phyloP scores from a whole-genome alignment of 495 filamentous ascomycete genomes.

The Rhizodiscina lignyota region DNA sequence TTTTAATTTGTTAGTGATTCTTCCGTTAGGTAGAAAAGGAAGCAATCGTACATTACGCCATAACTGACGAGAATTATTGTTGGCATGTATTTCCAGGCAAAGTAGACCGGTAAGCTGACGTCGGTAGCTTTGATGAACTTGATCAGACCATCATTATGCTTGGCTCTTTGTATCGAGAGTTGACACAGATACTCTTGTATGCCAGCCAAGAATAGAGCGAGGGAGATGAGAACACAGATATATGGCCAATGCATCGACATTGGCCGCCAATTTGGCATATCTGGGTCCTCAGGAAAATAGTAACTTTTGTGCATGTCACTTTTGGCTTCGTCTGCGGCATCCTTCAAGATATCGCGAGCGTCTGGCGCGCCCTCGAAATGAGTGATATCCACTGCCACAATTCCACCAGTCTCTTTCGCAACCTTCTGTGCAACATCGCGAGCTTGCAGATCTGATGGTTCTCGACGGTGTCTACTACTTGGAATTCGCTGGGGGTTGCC shows the following conservation, averaged over 20 bases:
- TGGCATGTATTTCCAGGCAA: constrained; percentile 57
- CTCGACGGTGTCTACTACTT: too few species aligned
- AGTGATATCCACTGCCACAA: constrained; percentile 11
- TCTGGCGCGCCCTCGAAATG: constrained; percentile 3
- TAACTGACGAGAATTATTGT: constrained; percentile 51
- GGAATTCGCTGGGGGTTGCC: background rate
- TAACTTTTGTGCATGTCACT: constrained; percentile 2
- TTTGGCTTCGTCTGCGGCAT: constrained; percentile 5
- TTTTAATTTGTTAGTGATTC: too few species aligned
- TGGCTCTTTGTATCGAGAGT: constrained; percentile 22
- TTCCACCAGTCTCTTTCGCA: constrained; percentile 11
- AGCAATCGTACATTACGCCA: constrained; percentile 52
- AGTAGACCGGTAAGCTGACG: constrained; percentile 36
- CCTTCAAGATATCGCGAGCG: constrained; percentile 6
- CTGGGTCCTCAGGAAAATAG: constrained; percentile 30
- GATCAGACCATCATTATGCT: constrained; percentile 20
- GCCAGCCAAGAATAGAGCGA: constrained; percentile 38
- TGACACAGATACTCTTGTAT: constrained; percentile 45
- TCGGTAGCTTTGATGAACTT: constrained; percentile 33
- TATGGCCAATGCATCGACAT: constrained; percentile 54
- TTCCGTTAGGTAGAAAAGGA: too few species aligned
- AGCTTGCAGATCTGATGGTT: constrained; percentile 2
- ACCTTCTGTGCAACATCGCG: constrained; percentile 7
- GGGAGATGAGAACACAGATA: constrained; percentile 33
- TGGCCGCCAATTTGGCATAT: constrained; percentile 54